A percentile compares a stretch with the other conserved stretches of the same genome.
These are phyloP conservation scores for Ambrosiella beaveri DNA, from an alignment of 2,329 filamentous ascomycete genomes.

Conservation along the genomic window DNA sequence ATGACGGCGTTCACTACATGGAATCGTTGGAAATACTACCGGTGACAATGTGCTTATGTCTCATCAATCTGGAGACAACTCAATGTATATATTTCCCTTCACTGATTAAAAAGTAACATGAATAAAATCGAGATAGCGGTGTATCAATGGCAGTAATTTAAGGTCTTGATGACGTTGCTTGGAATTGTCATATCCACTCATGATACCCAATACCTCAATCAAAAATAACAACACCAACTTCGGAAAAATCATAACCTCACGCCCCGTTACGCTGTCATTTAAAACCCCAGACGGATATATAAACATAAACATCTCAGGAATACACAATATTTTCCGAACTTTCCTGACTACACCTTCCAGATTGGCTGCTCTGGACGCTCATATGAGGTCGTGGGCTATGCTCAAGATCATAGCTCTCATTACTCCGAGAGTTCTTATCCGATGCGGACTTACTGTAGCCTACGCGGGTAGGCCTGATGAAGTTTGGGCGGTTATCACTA, in stretches of 20 bases:
- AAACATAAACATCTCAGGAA: not conserved
- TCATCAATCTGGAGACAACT: too few species aligned
- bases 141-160: too few species aligned
- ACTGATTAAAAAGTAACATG: too few species aligned
- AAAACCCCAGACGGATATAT: too few species aligned
- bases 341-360: not conserved
- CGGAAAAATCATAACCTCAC: not conserved
- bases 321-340: not conserved
- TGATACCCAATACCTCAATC: not conserved
- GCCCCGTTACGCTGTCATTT: not conserved
- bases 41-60: too few species aligned
- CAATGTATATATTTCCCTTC: too few species aligned
- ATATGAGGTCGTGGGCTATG: not conserved
- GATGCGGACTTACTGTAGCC: conserved; percentile 8
- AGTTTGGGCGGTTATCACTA: conserved; percentile 2
- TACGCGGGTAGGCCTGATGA: conserved; percentile 6
- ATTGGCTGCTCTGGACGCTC: not conserved
- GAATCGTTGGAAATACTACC: too few species aligned
- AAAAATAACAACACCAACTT: not conserved
- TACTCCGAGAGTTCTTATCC: conserved; percentile 1
- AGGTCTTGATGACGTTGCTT: too few species aligned
- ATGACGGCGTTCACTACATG: too few species aligned
- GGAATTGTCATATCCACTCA: too few species aligned
- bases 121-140: too few species aligned
- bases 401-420: conserved; percentile 2